Evolutionary conservation across 1,139 yeast species (phyloP).

Genomic region (Pneumocystis murina): DNA sequence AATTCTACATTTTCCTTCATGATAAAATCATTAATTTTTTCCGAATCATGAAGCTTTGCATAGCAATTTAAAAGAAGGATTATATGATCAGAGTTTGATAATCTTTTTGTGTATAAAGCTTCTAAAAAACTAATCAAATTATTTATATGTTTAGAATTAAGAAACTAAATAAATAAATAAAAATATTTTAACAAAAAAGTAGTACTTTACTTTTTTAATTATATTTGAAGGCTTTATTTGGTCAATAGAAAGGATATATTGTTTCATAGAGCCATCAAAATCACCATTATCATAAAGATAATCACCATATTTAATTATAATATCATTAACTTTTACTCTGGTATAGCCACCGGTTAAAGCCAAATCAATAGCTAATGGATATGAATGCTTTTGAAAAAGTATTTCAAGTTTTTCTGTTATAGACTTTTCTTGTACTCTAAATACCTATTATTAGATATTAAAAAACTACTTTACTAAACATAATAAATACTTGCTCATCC

Average conservation of each 20-base stretch:
- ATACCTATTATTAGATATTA: constrained; percentile 16
- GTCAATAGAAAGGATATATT: constrained; percentile 43
- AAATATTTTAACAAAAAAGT: neutral
- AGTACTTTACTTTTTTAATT: constrained; percentile 36
- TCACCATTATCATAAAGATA: constrained; percentile 51
- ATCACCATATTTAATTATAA: constrained; percentile 59
- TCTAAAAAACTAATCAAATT: constrained; percentile 53
- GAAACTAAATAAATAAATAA: constrained; percentile 28
- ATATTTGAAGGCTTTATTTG: constrained; percentile 50
- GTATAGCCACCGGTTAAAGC: constrained; percentile 37
- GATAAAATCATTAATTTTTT: constrained; percentile 47
- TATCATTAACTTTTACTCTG: constrained; percentile 30
- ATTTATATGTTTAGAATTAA: constrained; percentile 64
- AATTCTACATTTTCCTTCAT: constrained; percentile 33
- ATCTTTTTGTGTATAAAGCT: constrained; percentile 36
- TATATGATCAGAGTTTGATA: constrained; percentile 63
- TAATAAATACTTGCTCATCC: constrained; percentile 46
- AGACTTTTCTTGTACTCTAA: constrained; percentile 52
- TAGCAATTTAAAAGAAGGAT: constrained; percentile 69
- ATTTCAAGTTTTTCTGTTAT: constrained; percentile 54
- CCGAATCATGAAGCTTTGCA: constrained; percentile 56
- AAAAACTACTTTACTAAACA: neutral
- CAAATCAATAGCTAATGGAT: constrained; percentile 54
- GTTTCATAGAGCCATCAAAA: constrained; percentile 51
- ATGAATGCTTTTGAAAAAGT: constrained; percentile 55